Base-by-base conservation (phyloP, 2,329 filamentous ascomycete species). In the Hypoxylon sp. region DNA sequence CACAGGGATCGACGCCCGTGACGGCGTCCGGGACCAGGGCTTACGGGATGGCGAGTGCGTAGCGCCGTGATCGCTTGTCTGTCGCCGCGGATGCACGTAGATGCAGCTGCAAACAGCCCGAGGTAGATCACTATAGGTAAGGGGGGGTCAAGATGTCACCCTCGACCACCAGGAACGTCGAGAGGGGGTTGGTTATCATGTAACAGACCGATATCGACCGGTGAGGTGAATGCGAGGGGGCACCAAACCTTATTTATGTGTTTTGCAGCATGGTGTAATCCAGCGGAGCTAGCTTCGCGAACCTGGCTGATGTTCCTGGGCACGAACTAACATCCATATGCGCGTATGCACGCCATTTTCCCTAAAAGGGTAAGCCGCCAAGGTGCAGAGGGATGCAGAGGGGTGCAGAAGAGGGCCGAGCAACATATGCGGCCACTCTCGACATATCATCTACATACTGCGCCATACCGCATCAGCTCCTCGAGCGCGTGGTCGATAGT, bases 291-390 rank as follows among this genome's bases (percentile, higher is more conserved):
- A 67, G 68, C 66, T 70, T 69, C 61, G 59, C 60, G 67, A 65
- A 63, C 46, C 53, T 60, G n/a, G 45, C 5, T 61, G 45, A 52
- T 67, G 67, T 72, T 69, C 70, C 72, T 74, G 66, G 67, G 66
- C 64, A 52, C 52, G 49, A 68, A 34, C 50, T 52, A 49, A 46
- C 53, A 56, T 56, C 25, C 53, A 56, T 36, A 61, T 63, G 66
- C 67, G 63, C 55, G 52, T 67, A 72, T 72, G 73, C 68, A 73
- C 61, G 71, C 68, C 69, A 70, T 73, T 38, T 67, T 36, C 69
- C 67, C 74, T 53, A 70, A 74, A 73, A 63, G 50, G 73, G 74
- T 70, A 76, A 72, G 46, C 75, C 75, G 75, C 69, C 50, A 65
- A 51, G 49, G 32, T 63, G 66, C 58, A 68, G 48, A 60, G 57